Evolutionary conservation across 1,139 yeast genomes (phyloP).

Genomic region (Nakaseomyces bracarensis): DNA sequence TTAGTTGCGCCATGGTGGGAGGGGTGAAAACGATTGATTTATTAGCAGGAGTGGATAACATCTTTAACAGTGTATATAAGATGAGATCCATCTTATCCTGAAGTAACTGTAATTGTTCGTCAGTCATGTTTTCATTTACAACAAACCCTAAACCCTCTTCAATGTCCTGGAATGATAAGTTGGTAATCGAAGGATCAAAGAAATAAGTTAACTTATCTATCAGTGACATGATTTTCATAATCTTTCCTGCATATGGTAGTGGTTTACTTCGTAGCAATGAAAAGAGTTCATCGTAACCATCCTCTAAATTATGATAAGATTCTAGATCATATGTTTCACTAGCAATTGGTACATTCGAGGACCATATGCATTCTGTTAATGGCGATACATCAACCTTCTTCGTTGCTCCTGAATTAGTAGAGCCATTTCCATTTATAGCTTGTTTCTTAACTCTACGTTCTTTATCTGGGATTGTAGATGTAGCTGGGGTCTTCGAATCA

Average conservation of each 20-base stretch:
- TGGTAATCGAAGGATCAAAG: constrained; percentile 31
- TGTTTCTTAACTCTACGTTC: neutral
- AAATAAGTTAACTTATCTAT: constrained; percentile 38
- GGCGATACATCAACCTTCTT: neutral
- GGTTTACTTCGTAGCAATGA: neutral
- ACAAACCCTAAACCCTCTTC: constrained; percentile 4
- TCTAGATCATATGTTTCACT: constrained; percentile 12
- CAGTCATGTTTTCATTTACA: neutral
- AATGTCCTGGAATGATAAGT: constrained; percentile 40
- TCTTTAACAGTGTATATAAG: neutral
- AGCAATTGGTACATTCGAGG: constrained; percentile 8
- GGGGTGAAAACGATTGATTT: neutral
- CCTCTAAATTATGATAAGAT: neutral
- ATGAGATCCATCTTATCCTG: constrained; percentile 5
- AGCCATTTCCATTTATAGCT: neutral
- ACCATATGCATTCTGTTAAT: neutral
- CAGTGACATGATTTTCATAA: constrained; percentile 38
- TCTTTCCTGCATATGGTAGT: constrained; percentile 36
- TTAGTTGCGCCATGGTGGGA: constrained; percentile 4
- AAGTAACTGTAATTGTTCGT: neutral
- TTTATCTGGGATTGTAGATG: too few relatives aligned
- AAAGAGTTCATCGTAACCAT: constrained; percentile 3
- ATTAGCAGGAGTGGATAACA: neutral
- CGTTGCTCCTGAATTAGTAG: neutral
- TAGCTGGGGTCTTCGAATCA: too few relatives aligned